Conservation (phyloP, 2,329 filamentous ascomycete genomes). For the Colletotrichum sp. region DNA sequence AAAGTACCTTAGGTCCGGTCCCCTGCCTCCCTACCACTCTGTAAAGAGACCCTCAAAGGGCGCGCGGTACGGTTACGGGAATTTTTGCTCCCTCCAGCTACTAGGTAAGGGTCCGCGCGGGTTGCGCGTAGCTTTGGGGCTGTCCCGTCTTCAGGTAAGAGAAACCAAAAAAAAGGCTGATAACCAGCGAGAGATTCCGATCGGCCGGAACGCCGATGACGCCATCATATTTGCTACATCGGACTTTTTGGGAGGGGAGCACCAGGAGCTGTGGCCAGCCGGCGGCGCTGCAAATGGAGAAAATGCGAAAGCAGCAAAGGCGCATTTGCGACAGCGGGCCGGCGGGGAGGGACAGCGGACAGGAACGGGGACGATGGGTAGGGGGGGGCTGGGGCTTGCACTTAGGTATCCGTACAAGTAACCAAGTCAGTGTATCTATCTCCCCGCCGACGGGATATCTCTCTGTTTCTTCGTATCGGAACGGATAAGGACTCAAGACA, state of each 20-base stretch:
- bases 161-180: not conserved
- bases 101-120: not conserved
- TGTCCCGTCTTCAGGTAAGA: not conserved
- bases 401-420: not conserved
- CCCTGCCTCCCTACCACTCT: not conserved
- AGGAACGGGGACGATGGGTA: not conserved
- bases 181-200: constrained; percentile 9
- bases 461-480: no score
- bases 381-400: not conserved
- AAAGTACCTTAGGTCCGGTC: not conserved
- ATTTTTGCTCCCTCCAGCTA: not conserved
- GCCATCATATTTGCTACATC: constrained; percentile 12
- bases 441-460: not conserved
- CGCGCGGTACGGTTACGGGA: not conserved
- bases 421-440: not conserved
- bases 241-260: not conserved
- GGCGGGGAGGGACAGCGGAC: not conserved
- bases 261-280: not conserved
- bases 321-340: not conserved
- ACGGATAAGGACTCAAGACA: not conserved
- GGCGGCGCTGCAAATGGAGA: not conserved
- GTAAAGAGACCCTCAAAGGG: not conserved
- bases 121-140: not conserved
- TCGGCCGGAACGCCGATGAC: constrained; percentile 15
- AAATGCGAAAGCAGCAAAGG: not conserved